These are phyloP conservation scores for Trichosporon sp. DNA, from an alignment of 1,284 basidiomycete genomes.

Conservation along the genomic window DNA sequence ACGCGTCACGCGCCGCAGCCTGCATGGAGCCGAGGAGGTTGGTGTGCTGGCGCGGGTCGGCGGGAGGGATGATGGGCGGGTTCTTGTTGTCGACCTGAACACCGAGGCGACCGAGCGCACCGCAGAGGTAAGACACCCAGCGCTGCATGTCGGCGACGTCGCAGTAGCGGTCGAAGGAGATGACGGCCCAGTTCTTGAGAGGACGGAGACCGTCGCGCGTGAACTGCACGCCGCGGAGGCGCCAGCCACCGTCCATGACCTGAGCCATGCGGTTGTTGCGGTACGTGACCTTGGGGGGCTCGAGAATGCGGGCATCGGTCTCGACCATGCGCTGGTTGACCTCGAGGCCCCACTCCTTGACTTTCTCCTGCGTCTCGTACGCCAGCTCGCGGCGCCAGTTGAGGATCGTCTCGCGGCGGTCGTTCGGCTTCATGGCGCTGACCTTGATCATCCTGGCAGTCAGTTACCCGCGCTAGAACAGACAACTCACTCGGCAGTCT, in stretches of 20 bases:
- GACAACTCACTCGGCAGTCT: slow-evolving; percentile 38
- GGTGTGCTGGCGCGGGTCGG: slow-evolving; percentile 26
- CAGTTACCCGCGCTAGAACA: too few relatives aligned
- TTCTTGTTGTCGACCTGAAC: slow-evolving; percentile 29
- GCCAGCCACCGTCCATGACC: slow-evolving; percentile 28
- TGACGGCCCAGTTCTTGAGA: slow-evolving; percentile 43
- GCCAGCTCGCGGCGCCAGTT: slow-evolving; percentile 33
- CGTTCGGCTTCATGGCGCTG: slow-evolving; percentile 38
- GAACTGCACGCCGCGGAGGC: slow-evolving; percentile 39
- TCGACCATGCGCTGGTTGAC: slow-evolving; percentile 42
- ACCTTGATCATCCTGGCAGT: slow-evolving; percentile 46
- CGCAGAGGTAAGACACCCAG: slow-evolving; percentile 28
- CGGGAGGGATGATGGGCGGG: slow-evolving; percentile 32
- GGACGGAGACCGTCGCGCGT: slow-evolving; percentile 31
- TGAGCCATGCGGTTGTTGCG: slow-evolving; percentile 8
- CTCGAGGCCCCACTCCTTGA: slow-evolving; percentile 48
- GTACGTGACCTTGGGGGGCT: slow-evolving; percentile 41
- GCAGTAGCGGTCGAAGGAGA: slow-evolving; percentile 38
- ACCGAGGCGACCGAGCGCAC: slow-evolving; percentile 26
- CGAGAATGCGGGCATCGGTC: slow-evolving; percentile 45
- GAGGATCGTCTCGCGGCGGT: slow-evolving; percentile 25
- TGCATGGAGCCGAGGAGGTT: slow-evolving; percentile 21
- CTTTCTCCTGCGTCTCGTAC: slow-evolving; percentile 36
- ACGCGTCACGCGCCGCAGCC: slow-evolving; percentile 37
- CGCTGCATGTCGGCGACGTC: slow-evolving; percentile 32